Evolutionary conservation across 495 filamentous ascomycete genomes (phyloP).

Genomic region (Penicillium cosmopolitanum): DNA sequence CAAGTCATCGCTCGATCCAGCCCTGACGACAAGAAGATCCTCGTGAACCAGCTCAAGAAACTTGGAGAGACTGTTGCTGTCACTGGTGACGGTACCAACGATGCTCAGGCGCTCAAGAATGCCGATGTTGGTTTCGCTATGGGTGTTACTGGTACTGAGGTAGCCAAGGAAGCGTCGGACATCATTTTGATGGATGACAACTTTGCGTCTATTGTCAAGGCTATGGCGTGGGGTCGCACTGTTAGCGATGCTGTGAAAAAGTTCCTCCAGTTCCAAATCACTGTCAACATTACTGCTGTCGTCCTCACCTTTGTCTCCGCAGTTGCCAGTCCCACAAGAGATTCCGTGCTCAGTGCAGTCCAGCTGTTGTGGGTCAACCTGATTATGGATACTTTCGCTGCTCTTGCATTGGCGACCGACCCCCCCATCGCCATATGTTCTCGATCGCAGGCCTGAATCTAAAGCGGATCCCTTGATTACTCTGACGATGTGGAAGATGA

Average conservation of each 20-base stretch:
- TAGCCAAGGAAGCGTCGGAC: conserved; percentile 91
- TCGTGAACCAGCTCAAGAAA: conserved; percentile 80
- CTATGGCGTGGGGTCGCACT: conserved; percentile 84
- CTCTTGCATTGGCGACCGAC: conserved; percentile 89
- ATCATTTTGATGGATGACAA: conserved; percentile 96
- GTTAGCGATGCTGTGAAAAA: conserved; percentile 91
- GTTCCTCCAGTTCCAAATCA: conserved; percentile 92
- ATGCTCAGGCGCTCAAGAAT: conserved; percentile 83
- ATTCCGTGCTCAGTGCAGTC: conserved; percentile 80
- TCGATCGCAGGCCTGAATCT: conserved; percentile 75
- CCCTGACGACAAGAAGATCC: conserved; percentile 80
- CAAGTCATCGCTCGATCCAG: conserved; percentile 86
- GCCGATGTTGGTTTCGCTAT: conserved; percentile 93
- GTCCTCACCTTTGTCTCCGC: conserved; percentile 82
- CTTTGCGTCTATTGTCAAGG: conserved; percentile 87
- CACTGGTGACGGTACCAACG: conserved; percentile 92
- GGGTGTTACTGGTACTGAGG: conserved; percentile 89
- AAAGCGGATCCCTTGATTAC: conserved; percentile 80
- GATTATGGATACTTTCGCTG: conserved; percentile 95
- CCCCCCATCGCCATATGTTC: conserved; percentile 67
- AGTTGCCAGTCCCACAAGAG: conserved; percentile 63
- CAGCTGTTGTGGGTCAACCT: conserved; percentile 92
- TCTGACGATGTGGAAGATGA: conserved; percentile 92
- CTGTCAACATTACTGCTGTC: conserved; percentile 89
- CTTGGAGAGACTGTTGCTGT: conserved; percentile 91